These are phyloP conservation scores for Arthrinium puccinioides DNA, from an alignment of 2,329 filamentous ascomycete species.

Conservation along the genomic window DNA sequence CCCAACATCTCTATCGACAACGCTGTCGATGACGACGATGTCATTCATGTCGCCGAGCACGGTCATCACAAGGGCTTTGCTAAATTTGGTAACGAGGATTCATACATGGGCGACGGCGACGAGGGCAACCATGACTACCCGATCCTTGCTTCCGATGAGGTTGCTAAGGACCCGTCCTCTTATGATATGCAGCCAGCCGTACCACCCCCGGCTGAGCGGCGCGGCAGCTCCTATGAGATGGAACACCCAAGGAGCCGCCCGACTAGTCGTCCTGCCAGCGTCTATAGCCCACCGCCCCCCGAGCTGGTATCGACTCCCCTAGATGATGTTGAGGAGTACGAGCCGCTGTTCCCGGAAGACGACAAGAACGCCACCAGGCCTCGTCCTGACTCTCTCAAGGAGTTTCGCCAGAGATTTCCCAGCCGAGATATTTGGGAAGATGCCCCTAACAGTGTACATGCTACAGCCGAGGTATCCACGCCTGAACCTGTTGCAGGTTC, in stretches of 20 bases:
- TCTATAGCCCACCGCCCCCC: constrained; percentile 48
- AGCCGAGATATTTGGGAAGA: constrained; percentile 98
- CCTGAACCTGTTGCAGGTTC: constrained; percentile 53
- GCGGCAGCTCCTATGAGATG: constrained; percentile 49
- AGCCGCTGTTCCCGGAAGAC: constrained; percentile 86
- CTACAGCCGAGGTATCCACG: constrained; percentile 74
- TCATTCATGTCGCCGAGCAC: constrained; percentile 74
- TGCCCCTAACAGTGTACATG: constrained; percentile 75
- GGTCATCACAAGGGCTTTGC: constrained; percentile 34
- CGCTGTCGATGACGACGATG: constrained; percentile 43
- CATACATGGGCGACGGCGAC: constrained; percentile 49
- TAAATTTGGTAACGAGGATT: constrained; percentile 37
- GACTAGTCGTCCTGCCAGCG: constrained; percentile 55
- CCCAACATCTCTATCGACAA: constrained; percentile 17
- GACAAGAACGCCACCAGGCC: constrained; percentile 39
- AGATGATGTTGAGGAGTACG: constrained; percentile 88
- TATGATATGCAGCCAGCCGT: constrained; percentile 74
- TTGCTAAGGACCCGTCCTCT: constrained; percentile 63
- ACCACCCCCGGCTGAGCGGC: constrained; percentile 62
- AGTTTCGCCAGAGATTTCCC: constrained; percentile 67
- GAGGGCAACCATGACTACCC: constrained; percentile 59
- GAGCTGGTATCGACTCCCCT: constrained; percentile 62
- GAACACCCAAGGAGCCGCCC: constrained; percentile 55
- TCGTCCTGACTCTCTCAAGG: constrained; percentile 38
- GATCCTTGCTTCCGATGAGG: constrained; percentile 83